Evolutionary conservation across 1,139 yeast genomes (phyloP).

Genomic region (Yamadazyma kanchanaburiensis): DNA sequence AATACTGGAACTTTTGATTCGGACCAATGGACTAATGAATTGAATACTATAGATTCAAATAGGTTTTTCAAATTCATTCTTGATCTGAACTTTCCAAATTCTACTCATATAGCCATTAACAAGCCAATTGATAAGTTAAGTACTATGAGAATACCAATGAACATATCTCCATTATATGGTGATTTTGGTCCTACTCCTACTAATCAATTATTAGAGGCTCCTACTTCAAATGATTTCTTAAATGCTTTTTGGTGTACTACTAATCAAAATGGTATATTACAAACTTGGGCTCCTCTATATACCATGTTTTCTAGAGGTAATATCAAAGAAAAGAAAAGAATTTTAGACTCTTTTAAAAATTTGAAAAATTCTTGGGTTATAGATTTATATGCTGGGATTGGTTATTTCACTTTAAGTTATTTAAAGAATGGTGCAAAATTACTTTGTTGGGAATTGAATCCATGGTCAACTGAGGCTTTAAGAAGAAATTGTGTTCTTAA

Average conservation of each 20-base stretch:
- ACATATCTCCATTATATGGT: conserved; percentile 58
- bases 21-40: conserved; percentile 25
- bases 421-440: conserved; percentile 53
- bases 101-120: conserved; percentile 69
- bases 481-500: conserved; percentile 50
- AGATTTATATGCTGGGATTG: conserved; percentile 83
- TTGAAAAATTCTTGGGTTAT: conserved; percentile 45
- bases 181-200: conserved; percentile 54
- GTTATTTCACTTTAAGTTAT: conserved; percentile 77
- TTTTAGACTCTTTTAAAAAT: conserved; percentile 37
- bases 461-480: conserved; percentile 80
- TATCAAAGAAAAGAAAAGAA: conserved; percentile 73
- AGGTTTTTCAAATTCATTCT: conserved; percentile 24
- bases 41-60: conserved; percentile 8
- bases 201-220: conserved; percentile 24
- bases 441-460: conserved; percentile 82
- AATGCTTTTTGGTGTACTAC: conserved; percentile 70
- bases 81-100: conserved; percentile 13
- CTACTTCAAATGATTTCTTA: conserved; percentile 41
- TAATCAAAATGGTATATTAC: conserved; percentile 71
- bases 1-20: conserved; percentile 40
- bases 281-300: conserved; percentile 79
- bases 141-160: conserved; percentile 60
- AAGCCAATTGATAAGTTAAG: conserved; percentile 60
- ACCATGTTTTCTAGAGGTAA: conserved; percentile 94